These are phyloP conservation scores for Botrytis porri DNA, from an alignment of 2,329 filamentous ascomycete genomes.

Conservation along the genomic window DNA sequence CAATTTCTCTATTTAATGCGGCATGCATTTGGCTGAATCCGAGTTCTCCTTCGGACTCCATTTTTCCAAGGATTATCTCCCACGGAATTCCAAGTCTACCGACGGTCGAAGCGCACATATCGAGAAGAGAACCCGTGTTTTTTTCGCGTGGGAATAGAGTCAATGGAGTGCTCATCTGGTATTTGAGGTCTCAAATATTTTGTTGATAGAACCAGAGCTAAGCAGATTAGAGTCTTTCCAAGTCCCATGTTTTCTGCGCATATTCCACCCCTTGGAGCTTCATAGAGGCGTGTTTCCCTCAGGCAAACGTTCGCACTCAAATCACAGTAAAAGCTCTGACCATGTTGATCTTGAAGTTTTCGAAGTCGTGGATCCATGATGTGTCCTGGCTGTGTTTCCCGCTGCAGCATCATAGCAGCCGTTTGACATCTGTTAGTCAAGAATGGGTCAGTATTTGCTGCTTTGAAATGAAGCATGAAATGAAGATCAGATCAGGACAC, in stretches of 20 bases:
- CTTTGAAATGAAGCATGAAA: not conserved
- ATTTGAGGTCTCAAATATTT: constrained; percentile 63
- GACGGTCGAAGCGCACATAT: constrained; percentile 72
- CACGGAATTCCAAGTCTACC: constrained; percentile 69
- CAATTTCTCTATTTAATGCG: constrained; percentile 56
- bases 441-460: not conserved
- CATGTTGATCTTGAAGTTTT: constrained; percentile 56
- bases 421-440: constrained; percentile 53
- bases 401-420: constrained; percentile 78
- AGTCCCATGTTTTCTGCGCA: constrained; percentile 77
- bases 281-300: constrained; percentile 67
- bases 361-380: constrained; percentile 73
- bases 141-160: constrained; percentile 41
- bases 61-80: constrained; percentile 58
- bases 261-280: constrained; percentile 72
- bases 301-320: constrained; percentile 59
- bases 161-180: constrained; percentile 56
- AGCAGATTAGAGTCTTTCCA: constrained; percentile 85
- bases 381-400: constrained; percentile 63
- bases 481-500: not conserved
- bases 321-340: constrained; percentile 67
- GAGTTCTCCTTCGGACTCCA: constrained; percentile 22
- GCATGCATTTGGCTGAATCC: constrained; percentile 27
- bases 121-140: constrained; percentile 61
- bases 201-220: constrained; percentile 74